Base-by-base conservation (phyloP, 192 early-diverging fungal species). In the Polychytrium aggregatum region DNA sequence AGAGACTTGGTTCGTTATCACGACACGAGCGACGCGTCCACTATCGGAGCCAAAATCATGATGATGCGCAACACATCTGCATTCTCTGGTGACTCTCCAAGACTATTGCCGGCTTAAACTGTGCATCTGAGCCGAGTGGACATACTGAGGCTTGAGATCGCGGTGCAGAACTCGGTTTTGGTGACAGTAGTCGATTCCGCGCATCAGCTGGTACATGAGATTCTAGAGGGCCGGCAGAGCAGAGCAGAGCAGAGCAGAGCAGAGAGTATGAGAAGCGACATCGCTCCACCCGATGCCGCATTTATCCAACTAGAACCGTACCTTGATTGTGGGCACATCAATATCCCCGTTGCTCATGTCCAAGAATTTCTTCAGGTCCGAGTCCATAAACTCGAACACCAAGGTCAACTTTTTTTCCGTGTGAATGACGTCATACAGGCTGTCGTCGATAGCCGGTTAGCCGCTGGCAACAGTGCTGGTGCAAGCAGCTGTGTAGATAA, bases 301-400 rank as follows among this genome's bases (percentile, higher is more conserved):
- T 58, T 72, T 70, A 11, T 33, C 6, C 31, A 33, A 89, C 10
- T 25, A 17, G 13, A 25, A 24, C 0, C 56, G 33, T 63, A 92
- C 88, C 76, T 96, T 95, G 57, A 93, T 82, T 17, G 87, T 67
- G 17, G 62, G 61, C 21, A 58, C 41, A 44, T 68, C 63, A 39
- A 69, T 41, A 41, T 74, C 60, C 3, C 69, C 66, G 17, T 52
- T 57, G 38, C 48, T 84, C 6, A 76, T 80, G 65, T 97, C 94
- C 62, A 97, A 65, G 60, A 89, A 99, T 77, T 99, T 97, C 37
- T 97, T 99, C 61, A 98, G 68, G 63, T 97, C 97, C 26, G 88
- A 91, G 66, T 98, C 94, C 73, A 99, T 67, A 59, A 86, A 97
- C 65, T 98, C 97, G 76, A 97, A 99, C 27, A 99, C 92, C 44